Evolutionary conservation across 805 yeast species (phyloP).

Genomic region (Zygoascus bituminiphila): DNA sequence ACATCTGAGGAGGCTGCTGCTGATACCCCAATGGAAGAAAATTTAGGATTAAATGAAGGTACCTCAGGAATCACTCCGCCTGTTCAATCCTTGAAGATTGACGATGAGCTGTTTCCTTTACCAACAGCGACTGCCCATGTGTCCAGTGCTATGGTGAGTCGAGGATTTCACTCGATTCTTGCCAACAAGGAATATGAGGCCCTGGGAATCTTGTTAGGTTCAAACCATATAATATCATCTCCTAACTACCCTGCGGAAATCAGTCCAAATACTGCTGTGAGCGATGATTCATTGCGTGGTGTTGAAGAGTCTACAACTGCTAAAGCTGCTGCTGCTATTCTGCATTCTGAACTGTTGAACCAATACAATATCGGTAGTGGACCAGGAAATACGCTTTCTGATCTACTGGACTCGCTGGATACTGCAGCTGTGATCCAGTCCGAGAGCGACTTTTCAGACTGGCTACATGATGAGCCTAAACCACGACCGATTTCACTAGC

Average conservation of each 20-base stretch:
- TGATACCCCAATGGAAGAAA: too few species aligned
- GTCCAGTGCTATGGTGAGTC: neutral
- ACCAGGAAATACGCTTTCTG: neutral
- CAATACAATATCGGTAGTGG: slow-evolving; percentile 2
- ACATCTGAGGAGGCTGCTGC: neutral
- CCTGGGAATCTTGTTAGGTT: slow-evolving; percentile 27
- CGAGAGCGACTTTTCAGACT: slow-evolving; percentile 10
- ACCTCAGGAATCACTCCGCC: neutral
- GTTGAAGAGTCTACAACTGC: slow-evolving; percentile 4
- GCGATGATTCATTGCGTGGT: slow-evolving; percentile 13
- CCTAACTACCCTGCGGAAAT: slow-evolving; percentile 1
- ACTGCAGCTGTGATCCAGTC: slow-evolving; percentile 2
- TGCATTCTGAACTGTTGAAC: slow-evolving; percentile 4
- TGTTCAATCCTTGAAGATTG: neutral
- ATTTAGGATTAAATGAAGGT: neutral
- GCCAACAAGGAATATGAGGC: slow-evolving; percentile 31
- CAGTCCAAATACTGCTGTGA: slow-evolving; percentile 13
- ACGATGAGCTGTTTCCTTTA: neutral
- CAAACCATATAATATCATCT: neutral
- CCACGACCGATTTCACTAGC: slow-evolving; percentile 23
- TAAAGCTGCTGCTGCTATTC: slow-evolving; percentile 9
- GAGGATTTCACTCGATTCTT: slow-evolving; percentile 26
- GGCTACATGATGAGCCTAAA: slow-evolving; percentile 17
- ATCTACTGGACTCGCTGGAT: slow-evolving; percentile 1
- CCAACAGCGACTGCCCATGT: neutral